Conservation (phyloP, 148 eudicot genomes). For the Persicaria maculosa region DNA sequence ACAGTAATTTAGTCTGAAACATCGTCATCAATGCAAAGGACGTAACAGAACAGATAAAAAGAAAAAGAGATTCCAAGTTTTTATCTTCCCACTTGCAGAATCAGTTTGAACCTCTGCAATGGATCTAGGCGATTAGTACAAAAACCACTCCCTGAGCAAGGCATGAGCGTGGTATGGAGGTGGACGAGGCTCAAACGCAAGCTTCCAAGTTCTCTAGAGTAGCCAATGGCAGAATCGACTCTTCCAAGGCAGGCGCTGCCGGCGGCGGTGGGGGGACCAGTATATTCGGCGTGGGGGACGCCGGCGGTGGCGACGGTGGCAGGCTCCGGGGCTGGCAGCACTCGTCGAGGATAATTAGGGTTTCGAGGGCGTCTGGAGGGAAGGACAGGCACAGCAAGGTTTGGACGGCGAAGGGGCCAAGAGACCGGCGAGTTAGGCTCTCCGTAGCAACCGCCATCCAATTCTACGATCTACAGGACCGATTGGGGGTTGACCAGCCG, state of each 20-base stretch:
- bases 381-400: conserved; percentile 96
- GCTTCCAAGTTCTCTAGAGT: conserved; percentile 57
- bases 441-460: conserved; percentile 85
- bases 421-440: conserved; percentile 74
- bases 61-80: not conserved
- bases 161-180: conserved; percentile 74
- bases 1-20: conserved; percentile 23
- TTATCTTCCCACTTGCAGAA: not conserved
- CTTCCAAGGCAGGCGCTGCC: conserved; percentile 21
- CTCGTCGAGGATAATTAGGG: conserved; percentile 81
- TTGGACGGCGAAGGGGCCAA: conserved; percentile 67
- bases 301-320: conserved; percentile 1
- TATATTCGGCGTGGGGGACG: conserved; percentile 13
- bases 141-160: conserved; percentile 20
- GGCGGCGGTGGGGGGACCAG: conserved; percentile 16
- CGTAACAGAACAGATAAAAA: conserved; percentile 12
- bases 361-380: conserved; percentile 83
- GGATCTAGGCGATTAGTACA: not conserved
- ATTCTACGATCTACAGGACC: conserved; percentile 81
- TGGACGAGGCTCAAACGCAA: conserved; percentile 58
- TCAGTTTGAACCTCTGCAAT: not conserved
- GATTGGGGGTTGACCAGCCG: conserved; percentile 79
- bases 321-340: conserved; percentile 60
- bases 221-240: conserved; percentile 28
- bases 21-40: conserved; percentile 78